Conservation (phyloP, 768 basidiomycete species). For the Boletus tomentosulus region DNA sequence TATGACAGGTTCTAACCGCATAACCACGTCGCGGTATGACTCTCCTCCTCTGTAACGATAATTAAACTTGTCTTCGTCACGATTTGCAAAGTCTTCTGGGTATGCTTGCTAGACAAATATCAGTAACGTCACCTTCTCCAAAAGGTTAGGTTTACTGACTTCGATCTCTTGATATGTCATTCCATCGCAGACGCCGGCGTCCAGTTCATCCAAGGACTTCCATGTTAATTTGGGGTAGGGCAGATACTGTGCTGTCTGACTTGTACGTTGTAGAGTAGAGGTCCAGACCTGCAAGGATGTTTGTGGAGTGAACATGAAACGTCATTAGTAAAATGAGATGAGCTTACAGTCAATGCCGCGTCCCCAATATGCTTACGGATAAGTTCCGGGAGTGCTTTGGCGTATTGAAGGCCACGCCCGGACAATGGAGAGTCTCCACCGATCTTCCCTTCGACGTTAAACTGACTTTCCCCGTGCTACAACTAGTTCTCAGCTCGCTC, state of each 20-base stretch:
- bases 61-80: constrained; percentile 99
- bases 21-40: constrained; percentile 95
- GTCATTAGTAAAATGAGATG: constrained; percentile 4
- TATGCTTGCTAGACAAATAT: constrained; percentile 65
- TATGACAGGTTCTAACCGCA: constrained; percentile 94
- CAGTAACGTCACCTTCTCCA: neutral
- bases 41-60: constrained; percentile 97
- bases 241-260: constrained; percentile 80
- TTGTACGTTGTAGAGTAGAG: constrained; percentile 91
- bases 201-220: constrained; percentile 98
- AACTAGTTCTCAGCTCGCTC: constrained; percentile 3
- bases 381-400: constrained; percentile 77
- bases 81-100: constrained; percentile 96
- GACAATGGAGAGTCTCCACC: constrained; percentile 95
- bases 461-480: constrained; percentile 97
- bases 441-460: constrained; percentile 93
- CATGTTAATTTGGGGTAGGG: constrained; percentile 92
- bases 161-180: constrained; percentile 99
- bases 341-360: constrained; percentile 71
- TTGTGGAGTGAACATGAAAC: neutral
- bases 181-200: constrained; percentile 98
- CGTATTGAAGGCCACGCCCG: constrained; percentile 78
- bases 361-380: constrained; percentile 90
- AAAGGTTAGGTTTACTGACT: constrained; percentile 39
- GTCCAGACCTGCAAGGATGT: constrained; percentile 82